Evolutionary conservation across 2,329 filamentous ascomycete genomes (phyloP).

Genomic region (Sclerotinia nivalis): DNA sequence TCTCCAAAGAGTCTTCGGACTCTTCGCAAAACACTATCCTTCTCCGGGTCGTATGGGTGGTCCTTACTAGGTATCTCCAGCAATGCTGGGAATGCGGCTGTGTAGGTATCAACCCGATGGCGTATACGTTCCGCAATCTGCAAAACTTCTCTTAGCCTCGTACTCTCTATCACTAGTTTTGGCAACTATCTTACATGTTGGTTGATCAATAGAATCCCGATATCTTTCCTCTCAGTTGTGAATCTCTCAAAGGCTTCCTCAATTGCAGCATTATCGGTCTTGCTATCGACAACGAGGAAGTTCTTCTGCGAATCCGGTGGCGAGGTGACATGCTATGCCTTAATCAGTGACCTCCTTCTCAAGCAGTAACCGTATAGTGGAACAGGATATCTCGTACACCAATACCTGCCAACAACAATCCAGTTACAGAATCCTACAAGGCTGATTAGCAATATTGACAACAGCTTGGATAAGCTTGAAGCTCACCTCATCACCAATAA

Average conservation of each 20-base stretch:
- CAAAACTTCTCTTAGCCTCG: constrained; percentile 22
- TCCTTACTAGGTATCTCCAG: constrained; percentile 98
- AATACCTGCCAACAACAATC: constrained; percentile 90
- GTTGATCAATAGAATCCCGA: constrained; percentile 95
- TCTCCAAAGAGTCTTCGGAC: constrained; percentile 74
- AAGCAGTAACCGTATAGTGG: background rate
- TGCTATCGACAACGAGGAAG: constrained; percentile 92
- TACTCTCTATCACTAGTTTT: background rate
- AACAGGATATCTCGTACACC: constrained; percentile 62
- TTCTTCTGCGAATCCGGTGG: constrained; percentile 92
- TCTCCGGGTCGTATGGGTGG: constrained; percentile 97
- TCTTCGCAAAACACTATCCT: constrained; percentile 92
- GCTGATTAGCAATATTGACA: constrained; percentile 27
- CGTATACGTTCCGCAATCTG: constrained; percentile 94
- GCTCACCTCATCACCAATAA: constrained; percentile 91
- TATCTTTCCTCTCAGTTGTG: constrained; percentile 88
- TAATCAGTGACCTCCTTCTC: constrained; percentile 25
- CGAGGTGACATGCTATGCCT: constrained; percentile 77
- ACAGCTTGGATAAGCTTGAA: constrained; percentile 6
- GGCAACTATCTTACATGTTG: constrained; percentile 70
- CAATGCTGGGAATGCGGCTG: constrained; percentile 91
- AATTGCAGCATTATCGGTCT: constrained; percentile 86
- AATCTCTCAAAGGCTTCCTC: constrained; percentile 89
- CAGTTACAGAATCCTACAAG: constrained; percentile 87
- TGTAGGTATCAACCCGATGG: constrained; percentile 85